Percentiles rank a stretch among this genome's conserved stretches.
These are phyloP conservation scores for Hirschioporus abietinus DNA, from an alignment of 768 basidiomycete genomes.

Conservation along the genomic window DNA sequence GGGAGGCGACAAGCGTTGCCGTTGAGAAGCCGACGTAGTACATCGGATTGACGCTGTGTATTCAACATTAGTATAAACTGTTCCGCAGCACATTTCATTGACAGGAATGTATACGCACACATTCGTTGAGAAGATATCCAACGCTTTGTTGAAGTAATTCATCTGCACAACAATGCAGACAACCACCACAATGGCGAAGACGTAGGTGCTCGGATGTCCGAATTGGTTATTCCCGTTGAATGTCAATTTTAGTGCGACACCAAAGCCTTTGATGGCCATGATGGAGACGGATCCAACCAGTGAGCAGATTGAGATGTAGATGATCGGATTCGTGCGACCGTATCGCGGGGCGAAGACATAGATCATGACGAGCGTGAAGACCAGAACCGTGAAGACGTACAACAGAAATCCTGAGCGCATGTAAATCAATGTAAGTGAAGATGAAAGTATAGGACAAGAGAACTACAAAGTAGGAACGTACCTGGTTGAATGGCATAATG, in stretches of 20 bases:
- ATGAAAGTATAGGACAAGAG: not conserved
- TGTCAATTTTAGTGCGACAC: slow-evolving; percentile 93
- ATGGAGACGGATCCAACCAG: slow-evolving; percentile 94
- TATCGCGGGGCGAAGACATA: slow-evolving; percentile 78
- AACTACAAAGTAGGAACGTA: slow-evolving; percentile 33
- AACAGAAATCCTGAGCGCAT: slow-evolving; percentile 69
- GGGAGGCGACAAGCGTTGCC: slow-evolving; percentile 86
- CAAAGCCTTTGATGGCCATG: slow-evolving; percentile 99
- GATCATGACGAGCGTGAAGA: slow-evolving; percentile 83
- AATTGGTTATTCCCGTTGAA: slow-evolving; percentile 93
- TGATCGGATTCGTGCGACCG: slow-evolving; percentile 82
- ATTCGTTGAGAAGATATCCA: slow-evolving; percentile 95
- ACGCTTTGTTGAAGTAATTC: slow-evolving; percentile 97
- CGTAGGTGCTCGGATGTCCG: slow-evolving; percentile 91
- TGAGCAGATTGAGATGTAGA: slow-evolving; percentile 96
- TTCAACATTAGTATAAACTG: not conserved
- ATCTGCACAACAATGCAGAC: slow-evolving; percentile 88
- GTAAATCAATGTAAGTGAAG: not conserved
- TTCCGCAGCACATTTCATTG: not conserved
- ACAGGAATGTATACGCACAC: slow-evolving; percentile 55
- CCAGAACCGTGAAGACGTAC: slow-evolving; percentile 81
- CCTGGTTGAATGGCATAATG: slow-evolving; percentile 92
- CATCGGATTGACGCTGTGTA: slow-evolving; percentile 85
- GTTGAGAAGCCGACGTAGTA: slow-evolving; percentile 98
- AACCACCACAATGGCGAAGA: slow-evolving; percentile 79